Evolutionary conservation across 371 early-diverging fungal species (phyloP).

Genomic region (Nematocida displodere): DNA sequence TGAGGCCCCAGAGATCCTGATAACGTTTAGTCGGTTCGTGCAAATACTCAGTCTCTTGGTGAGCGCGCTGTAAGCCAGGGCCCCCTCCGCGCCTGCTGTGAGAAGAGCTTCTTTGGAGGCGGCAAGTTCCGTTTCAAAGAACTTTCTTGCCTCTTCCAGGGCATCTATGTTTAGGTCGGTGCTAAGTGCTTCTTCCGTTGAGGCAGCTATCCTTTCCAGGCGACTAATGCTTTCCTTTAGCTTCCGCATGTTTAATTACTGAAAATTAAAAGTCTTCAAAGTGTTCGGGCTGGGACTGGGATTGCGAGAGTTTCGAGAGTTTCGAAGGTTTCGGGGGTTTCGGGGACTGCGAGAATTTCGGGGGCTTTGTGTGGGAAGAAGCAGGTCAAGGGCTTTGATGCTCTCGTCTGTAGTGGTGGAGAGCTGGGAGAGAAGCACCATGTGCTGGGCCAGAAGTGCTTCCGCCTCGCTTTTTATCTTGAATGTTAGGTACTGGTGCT

Average conservation of each 20-base stretch:
- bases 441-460: conserved; percentile 14
- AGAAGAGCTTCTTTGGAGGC: neutral
- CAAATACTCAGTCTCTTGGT: conserved; percentile 2
- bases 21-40: neutral
- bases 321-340: too few relatives aligned
- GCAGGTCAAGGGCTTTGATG: neutral
- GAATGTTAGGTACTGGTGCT: conserved; percentile 26
- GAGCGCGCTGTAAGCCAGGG: neutral
- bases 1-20: conserved; percentile 8
- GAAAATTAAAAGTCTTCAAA: too few relatives aligned
- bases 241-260: too few relatives aligned
- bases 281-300: too few relatives aligned
- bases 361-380: neutral
- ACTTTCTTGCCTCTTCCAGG: neutral
- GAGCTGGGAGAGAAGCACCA: too few relatives aligned
- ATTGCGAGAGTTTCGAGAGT: too few relatives aligned
- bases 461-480: conserved; percentile 32
- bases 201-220: neutral
- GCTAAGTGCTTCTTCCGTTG: neutral
- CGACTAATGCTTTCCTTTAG: too few relatives aligned
- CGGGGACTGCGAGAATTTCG: too few relatives aligned
- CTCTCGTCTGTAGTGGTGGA: neutral
- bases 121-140: neutral
- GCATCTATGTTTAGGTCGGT: conserved; percentile 1
- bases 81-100: neutral